Conservation (phyloP, 129 eudicot species). For the Mikania micrantha region DNA sequence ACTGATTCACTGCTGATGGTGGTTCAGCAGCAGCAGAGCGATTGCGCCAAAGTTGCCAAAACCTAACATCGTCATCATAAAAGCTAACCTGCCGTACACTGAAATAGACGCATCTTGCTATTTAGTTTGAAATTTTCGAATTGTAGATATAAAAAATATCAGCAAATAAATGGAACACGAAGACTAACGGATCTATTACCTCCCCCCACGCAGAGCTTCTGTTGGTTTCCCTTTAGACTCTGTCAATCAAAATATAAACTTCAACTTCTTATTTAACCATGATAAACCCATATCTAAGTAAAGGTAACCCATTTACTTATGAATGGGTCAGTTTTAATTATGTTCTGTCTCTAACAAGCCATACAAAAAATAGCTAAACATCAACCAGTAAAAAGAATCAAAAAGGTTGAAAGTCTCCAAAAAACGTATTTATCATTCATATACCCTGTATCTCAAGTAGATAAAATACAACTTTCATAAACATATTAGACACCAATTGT, state of each 20-base stretch:
- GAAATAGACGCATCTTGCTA: conserved; percentile 24
- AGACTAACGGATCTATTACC: conserved; percentile 39
- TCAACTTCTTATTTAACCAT: conserved; percentile 3
- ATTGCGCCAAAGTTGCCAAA: conserved; percentile 89
- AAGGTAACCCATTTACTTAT: not conserved
- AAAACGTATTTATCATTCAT: not conserved
- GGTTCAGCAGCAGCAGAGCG: conserved; percentile 97
- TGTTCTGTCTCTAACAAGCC: not conserved
- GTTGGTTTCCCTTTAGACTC: conserved; percentile 91
- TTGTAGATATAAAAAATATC: not conserved
- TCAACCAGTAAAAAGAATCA: not conserved
- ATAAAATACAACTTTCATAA: not conserved
- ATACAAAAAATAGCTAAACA: conserved; percentile 7
- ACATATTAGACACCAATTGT: not conserved
- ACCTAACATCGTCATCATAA: conserved; percentile 91
- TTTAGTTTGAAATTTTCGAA: conserved; percentile 20
- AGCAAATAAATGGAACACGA: not conserved
- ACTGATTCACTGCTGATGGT: conserved; percentile 74
- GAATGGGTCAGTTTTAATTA: not conserved
- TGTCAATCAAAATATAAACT: conserved; percentile 16
- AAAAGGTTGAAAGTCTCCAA: not conserved
- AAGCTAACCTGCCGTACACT: conserved; percentile 98
- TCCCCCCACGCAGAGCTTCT: conserved; percentile 94
- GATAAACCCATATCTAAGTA: conserved; percentile 10
- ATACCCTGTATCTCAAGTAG: not conserved